Evolutionary conservation across 1,284 basidiomycete genomes (phyloP).

Genomic region (Mixia osmundae): DNA sequence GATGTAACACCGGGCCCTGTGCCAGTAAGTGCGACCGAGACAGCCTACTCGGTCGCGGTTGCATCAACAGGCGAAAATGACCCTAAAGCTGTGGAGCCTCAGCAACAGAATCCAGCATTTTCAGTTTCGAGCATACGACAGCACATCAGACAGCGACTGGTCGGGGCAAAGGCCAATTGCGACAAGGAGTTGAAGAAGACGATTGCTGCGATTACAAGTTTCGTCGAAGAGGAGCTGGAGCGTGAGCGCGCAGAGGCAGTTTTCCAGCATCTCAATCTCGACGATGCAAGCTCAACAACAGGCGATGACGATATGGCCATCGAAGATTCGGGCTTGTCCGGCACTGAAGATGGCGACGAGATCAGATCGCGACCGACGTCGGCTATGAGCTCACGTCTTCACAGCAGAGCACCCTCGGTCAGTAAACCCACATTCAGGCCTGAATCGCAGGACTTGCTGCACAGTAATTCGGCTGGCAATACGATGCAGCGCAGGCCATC

Average conservation of each 20-base stretch:
- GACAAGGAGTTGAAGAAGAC: constrained; percentile 83
- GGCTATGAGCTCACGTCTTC: no score
- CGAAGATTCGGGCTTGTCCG: no score
- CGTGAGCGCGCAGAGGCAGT: constrained; percentile 31
- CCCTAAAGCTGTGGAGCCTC: no score
- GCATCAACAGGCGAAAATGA: no score
- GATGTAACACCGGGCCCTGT: constrained; percentile 16
- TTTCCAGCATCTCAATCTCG: constrained; percentile 17
- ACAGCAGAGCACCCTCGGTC: neutral
- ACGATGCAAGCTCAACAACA: constrained; percentile 22
- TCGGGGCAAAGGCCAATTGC: constrained; percentile 80
- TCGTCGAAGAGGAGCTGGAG: constrained; percentile 69
- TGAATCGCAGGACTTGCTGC: neutral
- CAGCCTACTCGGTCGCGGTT: no score
- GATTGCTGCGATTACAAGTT: constrained; percentile 72
- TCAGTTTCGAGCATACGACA: constrained; percentile 50
- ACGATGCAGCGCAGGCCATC: neutral
- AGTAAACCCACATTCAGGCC: neutral
- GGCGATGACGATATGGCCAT: constrained; percentile 19
- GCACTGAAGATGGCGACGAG: constrained; percentile 1
- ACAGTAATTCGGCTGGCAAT: constrained; percentile 2
- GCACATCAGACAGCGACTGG: constrained; percentile 78
- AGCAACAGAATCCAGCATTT: constrained; percentile 6
- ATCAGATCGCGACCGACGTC: no score
- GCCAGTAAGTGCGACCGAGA: constrained; percentile 6